Base-by-base conservation (phyloP, 768 basidiomycete species). In the Boletus pseudo-olivaceus region DNA sequence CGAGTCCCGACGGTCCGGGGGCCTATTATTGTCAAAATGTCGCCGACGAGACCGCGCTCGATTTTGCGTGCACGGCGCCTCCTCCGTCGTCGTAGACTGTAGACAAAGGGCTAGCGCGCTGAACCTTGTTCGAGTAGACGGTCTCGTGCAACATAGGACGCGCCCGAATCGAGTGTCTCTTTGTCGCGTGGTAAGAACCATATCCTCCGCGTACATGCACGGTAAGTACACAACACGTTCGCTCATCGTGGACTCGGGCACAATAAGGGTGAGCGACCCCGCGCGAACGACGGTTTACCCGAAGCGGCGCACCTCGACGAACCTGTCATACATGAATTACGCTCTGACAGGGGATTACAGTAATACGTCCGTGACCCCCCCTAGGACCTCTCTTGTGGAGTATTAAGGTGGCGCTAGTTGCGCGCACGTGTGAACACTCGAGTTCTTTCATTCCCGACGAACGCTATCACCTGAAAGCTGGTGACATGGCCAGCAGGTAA, bases 21-120 rank as follows among this genome's bases (percentile, higher is more conserved):
- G 59, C 56, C 35, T 76, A 73, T 49, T 58, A 76, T 7, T 78
- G 75, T 58, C 56, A 68, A 53, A 74, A 75, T 52, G 60, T 75
- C 49, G 66, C 68, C 23, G 63, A 65, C 49, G 61, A 61, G 32
- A 49, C 51, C 5, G 49, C 63, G 60, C 72, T 75, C 19, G 67
- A 69, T 48, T 69, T 67, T 54, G 23, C 60, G 14, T 68, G 69
- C 34, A 65, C 47, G 15, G 11, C 56, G 5, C 61, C 64, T 3
- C 51, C 57, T 10, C 17, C 38, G 9, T 50, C 29, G 9, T 51
- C 49, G 10, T 35, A 39, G 29, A n/a, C n/a, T 45, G 8, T 35
- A 5, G 17, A 37, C 37, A n/a, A n/a, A n/a, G n/a, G n/a, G n/a
- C n/a, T n/a, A n/a, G n/a, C n/a, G n/a, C 7, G 19, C 8, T 15